A percentile compares a stretch with the other conserved stretches of the same genome.
These are phyloP conservation scores for Myxozyma neglecta DNA, from an alignment of 805 yeast species.

Conservation along the genomic window DNA sequence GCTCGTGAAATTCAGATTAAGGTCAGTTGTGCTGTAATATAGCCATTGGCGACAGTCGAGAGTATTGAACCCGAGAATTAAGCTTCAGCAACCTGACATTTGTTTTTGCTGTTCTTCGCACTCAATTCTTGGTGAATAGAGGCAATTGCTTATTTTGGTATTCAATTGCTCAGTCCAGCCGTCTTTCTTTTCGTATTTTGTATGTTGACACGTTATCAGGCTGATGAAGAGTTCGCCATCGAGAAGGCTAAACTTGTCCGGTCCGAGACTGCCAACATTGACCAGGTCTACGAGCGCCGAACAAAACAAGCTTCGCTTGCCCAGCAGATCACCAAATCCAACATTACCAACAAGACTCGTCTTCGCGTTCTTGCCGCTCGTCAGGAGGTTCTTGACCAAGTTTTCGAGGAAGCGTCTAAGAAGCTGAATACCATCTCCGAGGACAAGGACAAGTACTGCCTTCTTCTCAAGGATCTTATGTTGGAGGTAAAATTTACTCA, in stretches of 20 bases:
- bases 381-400: constrained; percentile 71
- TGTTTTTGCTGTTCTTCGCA: neutral
- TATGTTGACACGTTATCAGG: constrained; percentile 41
- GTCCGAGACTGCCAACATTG: constrained; percentile 86
- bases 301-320: constrained; percentile 88
- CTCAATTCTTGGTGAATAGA: neutral
- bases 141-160: neutral
- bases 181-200: neutral
- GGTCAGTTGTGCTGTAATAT: constrained; percentile 36
- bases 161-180: neutral
- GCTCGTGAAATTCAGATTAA: constrained; percentile 93
- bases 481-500: constrained; percentile 51
- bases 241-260: constrained; percentile 95
- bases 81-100: neutral
- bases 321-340: constrained; percentile 93
- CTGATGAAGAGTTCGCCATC: constrained; percentile 97
- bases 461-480: constrained; percentile 71
- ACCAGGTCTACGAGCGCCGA: constrained; percentile 72
- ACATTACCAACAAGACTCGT: constrained; percentile 92
- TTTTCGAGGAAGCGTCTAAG: constrained; percentile 67
- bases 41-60: neutral
- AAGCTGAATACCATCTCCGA: constrained; percentile 60
- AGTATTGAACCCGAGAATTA: neutral
- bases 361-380: constrained; percentile 84
- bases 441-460: constrained; percentile 60